phyloP scores from a whole-genome alignment of 2,329 filamentous ascomycete genomes.

The Colletotrichum camelliae region DNA sequence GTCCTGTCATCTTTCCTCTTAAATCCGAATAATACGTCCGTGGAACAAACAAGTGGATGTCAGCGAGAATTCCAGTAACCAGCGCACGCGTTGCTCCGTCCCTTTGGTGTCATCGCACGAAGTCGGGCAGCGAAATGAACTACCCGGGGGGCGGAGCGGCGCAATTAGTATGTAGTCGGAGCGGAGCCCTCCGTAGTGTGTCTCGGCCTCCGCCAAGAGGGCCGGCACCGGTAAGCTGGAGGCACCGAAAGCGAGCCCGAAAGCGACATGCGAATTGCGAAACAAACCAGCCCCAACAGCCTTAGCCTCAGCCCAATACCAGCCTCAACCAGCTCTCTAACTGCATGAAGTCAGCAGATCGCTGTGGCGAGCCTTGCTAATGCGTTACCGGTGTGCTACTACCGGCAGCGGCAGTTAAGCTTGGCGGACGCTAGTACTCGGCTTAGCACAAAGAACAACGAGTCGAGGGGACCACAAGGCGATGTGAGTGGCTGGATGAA shows the following conservation, averaged over 20 bases:
- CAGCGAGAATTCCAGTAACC: not conserved
- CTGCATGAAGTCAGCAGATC: not conserved
- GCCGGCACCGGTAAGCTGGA: not conserved
- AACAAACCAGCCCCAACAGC: not conserved
- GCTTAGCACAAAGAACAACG: not conserved
- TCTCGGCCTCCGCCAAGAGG: not conserved
- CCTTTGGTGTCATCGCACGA: not conserved
- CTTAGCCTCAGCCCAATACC: not conserved
- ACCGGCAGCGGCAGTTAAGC: not conserved
- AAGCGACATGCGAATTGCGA: not conserved
- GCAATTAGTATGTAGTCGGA: not conserved
- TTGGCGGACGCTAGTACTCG: not conserved
- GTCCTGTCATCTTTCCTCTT: not conserved
- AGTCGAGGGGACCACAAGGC: not conserved
- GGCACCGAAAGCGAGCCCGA: slow-evolving; percentile 11
- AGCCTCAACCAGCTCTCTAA: not conserved
- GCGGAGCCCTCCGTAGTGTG: not conserved
- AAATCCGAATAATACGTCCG: not conserved
- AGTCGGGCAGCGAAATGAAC: not conserved
- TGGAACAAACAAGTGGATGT: not conserved
- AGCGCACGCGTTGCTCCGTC: not conserved
- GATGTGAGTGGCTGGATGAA: not conserved
- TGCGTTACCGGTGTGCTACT: not conserved
- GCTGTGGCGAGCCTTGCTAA: not conserved
- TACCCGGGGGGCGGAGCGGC: not conserved